A percentile compares a stretch with the other conserved stretches of the same genome.
Evolutionary conservation across 805 yeast species (phyloP).

Genomic region (Debaryomyces castellii): DNA sequence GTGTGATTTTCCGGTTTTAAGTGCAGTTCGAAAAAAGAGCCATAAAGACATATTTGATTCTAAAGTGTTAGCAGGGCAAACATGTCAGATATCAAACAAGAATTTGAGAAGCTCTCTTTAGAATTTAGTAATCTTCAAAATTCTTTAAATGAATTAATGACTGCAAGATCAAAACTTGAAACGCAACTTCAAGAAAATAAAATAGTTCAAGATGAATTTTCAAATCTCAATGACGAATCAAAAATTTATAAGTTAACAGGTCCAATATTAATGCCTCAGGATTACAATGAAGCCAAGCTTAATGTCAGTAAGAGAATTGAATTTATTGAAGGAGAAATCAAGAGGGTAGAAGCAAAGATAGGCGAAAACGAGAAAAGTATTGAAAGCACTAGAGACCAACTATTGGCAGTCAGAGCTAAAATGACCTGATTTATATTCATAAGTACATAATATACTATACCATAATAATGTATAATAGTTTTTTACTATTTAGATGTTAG

Average conservation of each 20-base stretch:
- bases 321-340: conserved; percentile 77
- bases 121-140: conserved; percentile 48
- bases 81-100: conserved; percentile 30
- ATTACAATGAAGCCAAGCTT: conserved; percentile 71
- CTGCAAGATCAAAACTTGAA: conserved; percentile 82
- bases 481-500: background rate
- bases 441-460: background rate
- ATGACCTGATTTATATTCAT: conserved; percentile 9
- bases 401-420: conserved; percentile 46
- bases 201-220: conserved; percentile 83
- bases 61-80: background rate
- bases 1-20: background rate
- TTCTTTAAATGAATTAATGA: conserved; percentile 52
- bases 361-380: conserved; percentile 44
- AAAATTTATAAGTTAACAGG: conserved; percentile 89
- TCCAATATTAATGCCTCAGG: conserved; percentile 89
- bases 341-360: conserved; percentile 70
- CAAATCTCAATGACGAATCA: conserved; percentile 58
- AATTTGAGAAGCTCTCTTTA: conserved; percentile 44
- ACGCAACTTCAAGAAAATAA: conserved; percentile 93
- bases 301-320: conserved; percentile 90
- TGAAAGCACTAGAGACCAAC: conserved; percentile 58
- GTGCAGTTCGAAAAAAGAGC: background rate
- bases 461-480: background rate
- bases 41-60: background rate